These are phyloP conservation scores for Solanum hybrid DNA, from an alignment of 305 asterid genomes.

Conservation along the genomic window DNA sequence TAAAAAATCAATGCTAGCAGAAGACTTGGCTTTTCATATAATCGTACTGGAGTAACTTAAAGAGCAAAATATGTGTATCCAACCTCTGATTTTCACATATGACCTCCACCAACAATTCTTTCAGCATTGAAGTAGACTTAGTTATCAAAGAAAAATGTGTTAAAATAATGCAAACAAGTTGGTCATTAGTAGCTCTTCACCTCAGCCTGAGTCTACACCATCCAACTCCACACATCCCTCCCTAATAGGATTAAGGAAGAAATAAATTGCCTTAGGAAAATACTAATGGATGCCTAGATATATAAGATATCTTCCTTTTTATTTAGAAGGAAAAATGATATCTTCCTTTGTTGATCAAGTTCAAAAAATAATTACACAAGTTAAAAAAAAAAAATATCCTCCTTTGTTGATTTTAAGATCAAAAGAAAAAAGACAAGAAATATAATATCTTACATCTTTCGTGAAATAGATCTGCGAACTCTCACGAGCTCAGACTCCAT, in stretches of 20 bases:
- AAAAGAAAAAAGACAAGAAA: background rate
- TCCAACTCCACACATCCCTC: background rate
- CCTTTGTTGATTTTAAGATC: background rate
- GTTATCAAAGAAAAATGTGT: background rate
- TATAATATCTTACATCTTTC: constrained; percentile 57
- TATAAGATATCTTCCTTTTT: background rate
- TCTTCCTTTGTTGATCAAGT: background rate
- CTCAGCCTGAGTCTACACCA: background rate
- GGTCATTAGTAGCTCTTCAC: background rate
- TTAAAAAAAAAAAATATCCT: background rate
- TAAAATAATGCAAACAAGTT: background rate
- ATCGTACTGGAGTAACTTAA: background rate
- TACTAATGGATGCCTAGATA: background rate
- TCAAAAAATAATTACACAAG: background rate
- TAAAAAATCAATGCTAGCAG: background rate
- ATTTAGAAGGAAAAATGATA: background rate
- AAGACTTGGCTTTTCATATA: background rate
- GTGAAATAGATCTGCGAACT: constrained; percentile 49
- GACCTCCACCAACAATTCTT: background rate
- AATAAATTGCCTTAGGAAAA: background rate
- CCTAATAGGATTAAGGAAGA: background rate
- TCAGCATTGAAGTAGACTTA: background rate
- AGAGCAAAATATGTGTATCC: background rate
- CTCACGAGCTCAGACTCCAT: constrained; percentile 41
- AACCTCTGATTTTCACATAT: background rate